These are phyloP conservation scores for Begonia loranthoides DNA, from an alignment of 306 rosid species.

Conservation along the genomic window DNA sequence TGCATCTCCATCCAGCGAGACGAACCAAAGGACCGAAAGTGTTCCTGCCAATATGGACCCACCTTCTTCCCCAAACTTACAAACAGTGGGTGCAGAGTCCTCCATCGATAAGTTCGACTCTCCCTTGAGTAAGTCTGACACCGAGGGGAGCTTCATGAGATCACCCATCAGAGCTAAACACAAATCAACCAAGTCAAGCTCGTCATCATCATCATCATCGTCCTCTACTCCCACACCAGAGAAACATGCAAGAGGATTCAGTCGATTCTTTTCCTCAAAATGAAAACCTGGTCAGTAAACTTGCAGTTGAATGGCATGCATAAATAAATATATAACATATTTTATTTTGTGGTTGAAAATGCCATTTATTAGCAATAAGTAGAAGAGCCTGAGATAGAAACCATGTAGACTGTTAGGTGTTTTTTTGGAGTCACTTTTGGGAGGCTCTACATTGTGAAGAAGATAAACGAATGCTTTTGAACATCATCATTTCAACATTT, in stretches of 20 bases:
- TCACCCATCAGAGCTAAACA: constrained; percentile 52
- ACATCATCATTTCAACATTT: constrained; percentile 48
- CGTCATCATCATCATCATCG: constrained; percentile 64
- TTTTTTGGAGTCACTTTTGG: constrained; percentile 19
- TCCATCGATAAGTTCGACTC: constrained; percentile 36
- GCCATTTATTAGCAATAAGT: constrained; percentile 21
- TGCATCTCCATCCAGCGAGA: constrained; percentile 34
- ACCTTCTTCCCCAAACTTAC: constrained; percentile 23
- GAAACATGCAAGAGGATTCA: constrained; percentile 70
- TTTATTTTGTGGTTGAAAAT: constrained; percentile 10
- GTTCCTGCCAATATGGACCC: constrained; percentile 39
- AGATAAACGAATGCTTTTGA: constrained; percentile 29
- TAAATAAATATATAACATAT: not conserved
- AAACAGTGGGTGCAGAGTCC: constrained; percentile 39
- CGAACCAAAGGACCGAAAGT: constrained; percentile 38
- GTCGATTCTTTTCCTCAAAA: constrained; percentile 92
- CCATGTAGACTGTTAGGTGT: constrained; percentile 16
- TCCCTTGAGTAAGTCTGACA: constrained; percentile 47
- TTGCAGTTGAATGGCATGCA: constrained; percentile 21
- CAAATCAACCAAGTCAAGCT: constrained; percentile 60
- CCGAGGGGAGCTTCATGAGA: constrained; percentile 35
- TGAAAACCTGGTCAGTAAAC: constrained; percentile 51
- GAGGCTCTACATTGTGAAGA: constrained; percentile 25
- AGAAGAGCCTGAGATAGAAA: constrained; percentile 20
- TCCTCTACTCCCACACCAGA: constrained; percentile 62